Base-by-base conservation (phyloP, 768 basidiomycete genomes). In the Amanita polypyramis region DNA sequence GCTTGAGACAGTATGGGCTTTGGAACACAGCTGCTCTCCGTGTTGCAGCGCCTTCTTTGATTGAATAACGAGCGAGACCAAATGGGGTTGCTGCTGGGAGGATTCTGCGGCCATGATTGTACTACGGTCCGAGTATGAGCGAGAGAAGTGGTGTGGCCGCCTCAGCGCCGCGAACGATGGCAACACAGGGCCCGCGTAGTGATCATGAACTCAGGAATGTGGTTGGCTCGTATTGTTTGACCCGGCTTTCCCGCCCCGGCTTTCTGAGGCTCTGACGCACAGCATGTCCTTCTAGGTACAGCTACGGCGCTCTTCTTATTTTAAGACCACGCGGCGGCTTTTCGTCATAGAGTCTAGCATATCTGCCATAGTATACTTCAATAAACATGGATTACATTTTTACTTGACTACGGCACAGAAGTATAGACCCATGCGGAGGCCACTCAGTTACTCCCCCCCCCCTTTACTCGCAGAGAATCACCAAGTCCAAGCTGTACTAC, bases 11-110 rank as follows among this genome's bases (percentile, higher is more conserved):
- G 62, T 56, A 56, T 83, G 78, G 1, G 88, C 85, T 30, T 69
- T 72, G 1, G 75, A 76, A 57, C 89, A 91, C 4, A 91, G 72
- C 43, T 80, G 74, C 65, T 89, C 75, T 1, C 86, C 88, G 33
- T 82, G 77, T 52, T 86, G 80, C 2, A 92, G 73, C 0, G 85
- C 88, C 56, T 85, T 85, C 71, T 89, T 85, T 2, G 88, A 89
- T 56, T 86, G 82, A 1, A 84, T 67, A 9, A 87, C 84, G 8
- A 92, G 77, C 19, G 84, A 79, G 29, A 85, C 75, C 17, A 90
- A 76, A 51, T 84, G 77, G 3, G 82, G 74, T 47, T 77, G 76
- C 44, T 75, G 73, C 4, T 59, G 57, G 37, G 55, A 42, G 14
- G 15, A n/a, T 9, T 49, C 25, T 30, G 57, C 39, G 21, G 25